Evolutionary conservation across 169 alveolate species (phyloP).

Genomic region (Cryptosporidium meleagridis): DNA sequence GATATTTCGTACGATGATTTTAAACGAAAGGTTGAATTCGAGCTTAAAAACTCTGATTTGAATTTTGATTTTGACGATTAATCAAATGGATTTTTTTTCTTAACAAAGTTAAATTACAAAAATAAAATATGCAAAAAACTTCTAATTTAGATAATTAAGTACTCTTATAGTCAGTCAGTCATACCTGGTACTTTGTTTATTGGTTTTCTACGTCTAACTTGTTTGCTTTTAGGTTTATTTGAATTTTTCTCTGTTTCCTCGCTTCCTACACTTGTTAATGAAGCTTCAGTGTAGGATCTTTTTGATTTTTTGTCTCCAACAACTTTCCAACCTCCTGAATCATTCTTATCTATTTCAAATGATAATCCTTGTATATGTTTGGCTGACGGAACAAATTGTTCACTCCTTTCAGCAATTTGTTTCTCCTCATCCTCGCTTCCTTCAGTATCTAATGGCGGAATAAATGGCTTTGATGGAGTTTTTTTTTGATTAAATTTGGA

Average conservation of each 20-base stretch:
- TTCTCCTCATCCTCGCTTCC: slow-evolving; percentile 24
- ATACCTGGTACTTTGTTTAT: slow-evolving; percentile 69
- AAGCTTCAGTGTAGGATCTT: slow-evolving; percentile 9
- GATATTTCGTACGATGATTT: slow-evolving; percentile 56
- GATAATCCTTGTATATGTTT: slow-evolving; percentile 50
- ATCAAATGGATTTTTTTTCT: not conserved
- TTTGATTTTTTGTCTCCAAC: slow-evolving; percentile 55
- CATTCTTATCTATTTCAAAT: slow-evolving; percentile 38
- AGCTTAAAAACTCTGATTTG: slow-evolving; percentile 10
- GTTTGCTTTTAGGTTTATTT: slow-evolving; percentile 10
- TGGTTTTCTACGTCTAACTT: slow-evolving; percentile 25
- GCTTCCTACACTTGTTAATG: not conserved
- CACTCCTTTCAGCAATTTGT: not conserved
- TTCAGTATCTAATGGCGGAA: slow-evolving; percentile 54
- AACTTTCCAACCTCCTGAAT: slow-evolving; percentile 50
- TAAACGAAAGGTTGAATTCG: slow-evolving; percentile 23
- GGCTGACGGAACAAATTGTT: slow-evolving; percentile 19
- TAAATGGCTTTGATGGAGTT: slow-evolving; percentile 13
- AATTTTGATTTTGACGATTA: slow-evolving; percentile 45
- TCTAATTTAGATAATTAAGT: slow-evolving; percentile 1
- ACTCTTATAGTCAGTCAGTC: slow-evolving; percentile 46
- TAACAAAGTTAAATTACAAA: not conserved
- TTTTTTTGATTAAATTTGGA: not conserved
- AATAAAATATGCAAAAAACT: not conserved
- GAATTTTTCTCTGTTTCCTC: not conserved